Conservation (phyloP, 768 basidiomycete species). For the Russula emetica region DNA sequence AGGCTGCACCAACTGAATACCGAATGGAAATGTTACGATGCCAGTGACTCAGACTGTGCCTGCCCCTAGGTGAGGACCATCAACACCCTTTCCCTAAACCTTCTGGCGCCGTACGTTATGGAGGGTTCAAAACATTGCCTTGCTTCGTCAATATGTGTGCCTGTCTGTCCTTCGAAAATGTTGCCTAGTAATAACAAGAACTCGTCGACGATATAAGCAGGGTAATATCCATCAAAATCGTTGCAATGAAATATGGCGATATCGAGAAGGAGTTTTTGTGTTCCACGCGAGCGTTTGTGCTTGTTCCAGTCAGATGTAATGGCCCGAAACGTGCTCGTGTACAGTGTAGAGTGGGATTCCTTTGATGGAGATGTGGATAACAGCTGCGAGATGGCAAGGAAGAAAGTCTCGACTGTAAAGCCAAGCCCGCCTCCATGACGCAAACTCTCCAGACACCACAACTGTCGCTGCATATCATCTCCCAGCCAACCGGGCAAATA, state of each 20-base stretch:
- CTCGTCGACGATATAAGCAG: not conserved
- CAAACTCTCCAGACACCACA: not conserved
- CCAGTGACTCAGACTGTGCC: too few species aligned
- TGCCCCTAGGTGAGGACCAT: not conserved
- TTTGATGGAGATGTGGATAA: not conserved
- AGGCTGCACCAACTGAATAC: too few species aligned
- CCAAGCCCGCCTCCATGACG: not conserved
- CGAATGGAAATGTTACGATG: too few species aligned
- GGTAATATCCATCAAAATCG: not conserved
- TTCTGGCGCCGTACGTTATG: not conserved
- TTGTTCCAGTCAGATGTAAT: not conserved
- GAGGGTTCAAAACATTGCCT: not conserved
- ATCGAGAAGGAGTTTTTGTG: not conserved
- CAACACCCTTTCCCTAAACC: not conserved
- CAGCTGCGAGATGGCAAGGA: not conserved
- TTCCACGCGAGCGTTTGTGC: not conserved
- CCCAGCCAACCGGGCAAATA: not conserved
- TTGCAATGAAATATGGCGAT: not conserved
- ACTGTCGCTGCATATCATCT: not conserved
- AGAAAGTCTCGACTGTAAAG: conserved; percentile 4
- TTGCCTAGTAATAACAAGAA: not conserved
- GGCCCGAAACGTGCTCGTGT: not conserved
- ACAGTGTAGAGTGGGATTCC: not conserved
- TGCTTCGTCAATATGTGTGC: not conserved
- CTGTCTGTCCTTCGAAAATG: not conserved